These are phyloP conservation scores for Linum trigynum DNA, from an alignment of 345 rosid species.

Conservation along the genomic window DNA sequence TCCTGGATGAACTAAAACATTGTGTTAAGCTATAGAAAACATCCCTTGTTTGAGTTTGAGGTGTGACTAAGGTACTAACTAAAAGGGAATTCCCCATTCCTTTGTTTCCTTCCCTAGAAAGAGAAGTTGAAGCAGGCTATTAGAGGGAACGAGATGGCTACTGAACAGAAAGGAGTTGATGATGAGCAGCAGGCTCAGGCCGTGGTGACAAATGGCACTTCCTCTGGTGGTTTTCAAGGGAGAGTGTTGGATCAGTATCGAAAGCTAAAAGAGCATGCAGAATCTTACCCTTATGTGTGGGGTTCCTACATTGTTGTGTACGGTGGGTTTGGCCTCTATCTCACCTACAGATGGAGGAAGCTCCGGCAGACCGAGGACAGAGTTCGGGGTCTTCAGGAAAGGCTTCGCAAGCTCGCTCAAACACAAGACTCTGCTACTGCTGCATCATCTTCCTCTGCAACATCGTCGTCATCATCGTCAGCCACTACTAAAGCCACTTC, in stretches of 20 bases:
- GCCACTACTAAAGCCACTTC: no score
- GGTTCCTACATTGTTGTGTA: constrained; percentile 75
- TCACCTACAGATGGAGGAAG: constrained; percentile 68
- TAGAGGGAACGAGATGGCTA: constrained; percentile 20
- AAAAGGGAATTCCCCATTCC: no score
- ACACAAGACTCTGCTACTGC: constrained; percentile 31
- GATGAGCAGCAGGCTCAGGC: constrained; percentile 20
- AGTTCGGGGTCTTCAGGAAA: constrained; percentile 64
- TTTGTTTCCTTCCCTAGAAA: no score
- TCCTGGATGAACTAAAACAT: no score
- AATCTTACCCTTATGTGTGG: constrained; percentile 86
- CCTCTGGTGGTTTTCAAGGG: constrained; percentile 29
- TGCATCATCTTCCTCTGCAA: constrained; percentile 42
- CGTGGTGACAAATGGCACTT: constrained; percentile 13
- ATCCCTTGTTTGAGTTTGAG: no score
- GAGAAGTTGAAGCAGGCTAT: no score
- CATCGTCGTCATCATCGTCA: neutral
- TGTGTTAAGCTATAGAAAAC: no score
- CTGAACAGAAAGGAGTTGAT: constrained; percentile 27
- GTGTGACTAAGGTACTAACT: no score
- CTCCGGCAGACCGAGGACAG: constrained; percentile 83
- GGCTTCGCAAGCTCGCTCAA: constrained; percentile 48
- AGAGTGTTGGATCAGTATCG: constrained; percentile 40
- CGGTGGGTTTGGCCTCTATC: constrained; percentile 71
- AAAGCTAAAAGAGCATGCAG: constrained; percentile 61